Base-by-base conservation (phyloP, 805 yeast genomes). In the Yarrowia sp. region DNA sequence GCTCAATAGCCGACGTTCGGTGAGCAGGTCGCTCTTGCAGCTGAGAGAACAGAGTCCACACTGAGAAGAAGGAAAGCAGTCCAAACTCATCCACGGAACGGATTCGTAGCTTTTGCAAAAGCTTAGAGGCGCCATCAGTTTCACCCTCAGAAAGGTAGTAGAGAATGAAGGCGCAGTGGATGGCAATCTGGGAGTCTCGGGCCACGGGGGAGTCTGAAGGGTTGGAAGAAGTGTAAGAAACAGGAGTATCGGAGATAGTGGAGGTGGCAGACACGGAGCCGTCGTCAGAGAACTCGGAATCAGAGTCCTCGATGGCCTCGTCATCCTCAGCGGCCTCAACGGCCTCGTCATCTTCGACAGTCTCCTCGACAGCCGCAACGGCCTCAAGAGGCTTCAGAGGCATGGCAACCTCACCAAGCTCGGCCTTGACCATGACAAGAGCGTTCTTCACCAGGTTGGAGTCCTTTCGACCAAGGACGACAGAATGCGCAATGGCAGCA, bases 31-130 rank as follows among this genome's bases (percentile, higher is more conserved):
- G 26, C 54, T 64, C 64, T 54, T 65, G 64, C 38, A 71, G 65
- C 64, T 66, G 67, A 66, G 51, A 64, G 54, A 65, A 70, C 56
- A 64, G 46, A 22, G 65, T 66, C 62, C 68, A 64, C 17, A 74
- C 67, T 6, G 76, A 70, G 9, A 68, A 72, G 66, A 75, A 74
- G 19, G 75, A 77, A n/a, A 75, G 67, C 21, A 75, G 63, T 5
- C 74, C 76, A 19, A 74, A 67, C 33, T 70, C 59, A n/a, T 49
- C 63, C 19, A 56, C 64, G 28, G 52, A 51, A n/a, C 48, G 46
- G 62, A 65, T 62, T 14, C 36, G 56, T 14, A 70, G 44, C 36
- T 58, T 36, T 51, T 65, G 61, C 2, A 66, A 64, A 19, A 70
- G 51, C 49, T 64, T 36, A 11, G 62, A 19, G 17, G 70, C 71